These are phyloP conservation scores for Diaporthe capsici DNA, from an alignment of 2,329 filamentous ascomycete genomes.

Conservation along the genomic window DNA sequence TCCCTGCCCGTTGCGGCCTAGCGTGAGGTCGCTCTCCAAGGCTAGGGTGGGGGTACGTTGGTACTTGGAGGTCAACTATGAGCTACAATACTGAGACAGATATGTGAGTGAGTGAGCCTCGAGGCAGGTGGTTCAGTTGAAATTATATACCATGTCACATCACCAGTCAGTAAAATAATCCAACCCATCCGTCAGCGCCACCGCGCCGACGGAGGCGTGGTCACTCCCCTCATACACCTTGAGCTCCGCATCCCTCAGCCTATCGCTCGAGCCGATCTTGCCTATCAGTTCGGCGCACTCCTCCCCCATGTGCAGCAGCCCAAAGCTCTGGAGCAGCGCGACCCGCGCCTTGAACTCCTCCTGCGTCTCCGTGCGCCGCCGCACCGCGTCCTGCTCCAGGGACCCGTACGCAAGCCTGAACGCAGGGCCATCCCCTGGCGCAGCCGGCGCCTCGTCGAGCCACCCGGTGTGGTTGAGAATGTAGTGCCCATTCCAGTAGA, in stretches of 20 bases:
- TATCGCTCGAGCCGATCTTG: slow-evolving; percentile 40
- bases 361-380: slow-evolving; percentile 45
- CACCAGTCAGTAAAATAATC: slow-evolving; percentile 47
- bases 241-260: slow-evolving; percentile 44
- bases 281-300: slow-evolving; percentile 44
- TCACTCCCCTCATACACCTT: slow-evolving; percentile 47
- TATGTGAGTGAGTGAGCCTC: not conserved
- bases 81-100: not conserved
- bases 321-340: slow-evolving; percentile 31
- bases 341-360: slow-evolving; percentile 42
- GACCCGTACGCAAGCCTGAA: slow-evolving; percentile 45
- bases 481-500: slow-evolving; percentile 44
- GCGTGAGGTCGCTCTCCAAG: not conserved
- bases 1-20: slow-evolving; percentile 31
- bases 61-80: slow-evolving; percentile 3
- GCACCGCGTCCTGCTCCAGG: slow-evolving; percentile 44
- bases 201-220: slow-evolving; percentile 44
- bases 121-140: not conserved
- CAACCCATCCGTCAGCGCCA: slow-evolving; percentile 46
- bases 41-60: not conserved
- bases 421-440: slow-evolving; percentile 40
- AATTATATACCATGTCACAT: not conserved
- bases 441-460: slow-evolving; percentile 39
- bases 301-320: slow-evolving; percentile 42
- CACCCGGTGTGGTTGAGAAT: slow-evolving; percentile 42